Evolutionary conservation across 306 rosid species (phyloP).

Genomic region (Datisca glomerata): DNA sequence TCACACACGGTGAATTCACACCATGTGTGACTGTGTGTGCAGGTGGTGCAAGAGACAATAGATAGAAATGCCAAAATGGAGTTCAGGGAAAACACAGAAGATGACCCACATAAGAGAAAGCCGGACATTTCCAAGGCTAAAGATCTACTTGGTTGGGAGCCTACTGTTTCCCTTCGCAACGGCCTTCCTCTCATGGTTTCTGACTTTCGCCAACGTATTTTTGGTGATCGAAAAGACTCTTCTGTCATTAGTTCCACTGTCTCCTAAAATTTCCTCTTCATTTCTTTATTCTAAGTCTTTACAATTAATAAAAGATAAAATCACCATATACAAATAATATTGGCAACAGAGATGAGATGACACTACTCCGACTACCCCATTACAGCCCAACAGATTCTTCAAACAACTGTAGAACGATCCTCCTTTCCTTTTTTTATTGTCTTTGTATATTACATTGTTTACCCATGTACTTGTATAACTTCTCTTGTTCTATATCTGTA

Average conservation of each 20-base stretch:
- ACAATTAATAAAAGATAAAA: conserved; percentile 6
- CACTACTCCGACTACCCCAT: too few species aligned
- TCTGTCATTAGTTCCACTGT: neutral
- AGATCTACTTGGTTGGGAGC: conserved; percentile 89
- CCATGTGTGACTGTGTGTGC: conserved; percentile 7
- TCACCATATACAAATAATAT: too few species aligned
- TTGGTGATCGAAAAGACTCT: conserved; percentile 34
- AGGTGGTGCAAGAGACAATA: conserved; percentile 90
- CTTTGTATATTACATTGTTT: too few species aligned
- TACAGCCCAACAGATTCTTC: too few species aligned
- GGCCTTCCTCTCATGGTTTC: conserved; percentile 86
- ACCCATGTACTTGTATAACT: too few species aligned
- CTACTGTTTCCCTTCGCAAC: conserved; percentile 65
- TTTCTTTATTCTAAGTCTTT: neutral
- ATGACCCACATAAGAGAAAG: conserved; percentile 92
- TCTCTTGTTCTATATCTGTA: too few species aligned
- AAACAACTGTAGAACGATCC: too few species aligned
- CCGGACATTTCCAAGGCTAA: conserved; percentile 88
- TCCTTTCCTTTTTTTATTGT: too few species aligned
- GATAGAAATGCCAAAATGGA: conserved; percentile 81
- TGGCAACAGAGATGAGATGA: too few species aligned
- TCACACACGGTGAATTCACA: too few species aligned
- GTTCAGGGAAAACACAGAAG: conserved; percentile 88
- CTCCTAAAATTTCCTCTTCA: neutral
- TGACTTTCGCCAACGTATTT: conserved; percentile 70